Evolutionary conservation across 2,329 filamentous ascomycete genomes (phyloP).

Genomic region (Pseudogymnoascus sp.): DNA sequence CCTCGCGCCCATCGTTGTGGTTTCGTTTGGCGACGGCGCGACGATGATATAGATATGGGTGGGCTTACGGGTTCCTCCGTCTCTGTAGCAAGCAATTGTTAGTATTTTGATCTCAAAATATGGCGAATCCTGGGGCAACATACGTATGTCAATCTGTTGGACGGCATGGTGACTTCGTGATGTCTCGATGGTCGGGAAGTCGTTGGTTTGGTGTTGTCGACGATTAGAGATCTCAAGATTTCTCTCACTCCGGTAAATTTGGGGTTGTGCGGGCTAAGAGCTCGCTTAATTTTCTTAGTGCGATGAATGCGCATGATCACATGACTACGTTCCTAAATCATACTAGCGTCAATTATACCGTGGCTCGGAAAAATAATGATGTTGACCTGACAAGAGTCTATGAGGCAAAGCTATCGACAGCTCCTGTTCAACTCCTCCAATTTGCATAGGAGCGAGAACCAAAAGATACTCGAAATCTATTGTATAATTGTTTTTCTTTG

Average conservation of each 20-base stretch:
- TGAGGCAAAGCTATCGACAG: constrained; percentile 8
- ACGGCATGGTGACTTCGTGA: constrained; percentile 41
- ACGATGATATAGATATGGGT: constrained; percentile 27
- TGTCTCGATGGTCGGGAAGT: constrained; percentile 28
- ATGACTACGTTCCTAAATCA: background rate
- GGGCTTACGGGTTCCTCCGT: constrained; percentile 69
- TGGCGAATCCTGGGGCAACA: background rate
- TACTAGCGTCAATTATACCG: background rate
- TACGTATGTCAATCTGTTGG: constrained; percentile 40
- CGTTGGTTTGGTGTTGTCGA: constrained; percentile 35
- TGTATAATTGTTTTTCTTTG: constrained; percentile 8
- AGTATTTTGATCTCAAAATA: constrained; percentile 7
- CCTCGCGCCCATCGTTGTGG: background rate
- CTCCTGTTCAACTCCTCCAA: constrained; percentile 6
- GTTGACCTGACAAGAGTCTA: constrained; percentile 9
- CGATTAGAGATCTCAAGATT: constrained; percentile 10
- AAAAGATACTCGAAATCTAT: constrained; percentile 10
- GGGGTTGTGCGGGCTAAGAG: constrained; percentile 33
- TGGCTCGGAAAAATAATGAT: constrained; percentile 11
- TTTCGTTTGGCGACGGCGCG: background rate
- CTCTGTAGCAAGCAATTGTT: constrained; percentile 32
- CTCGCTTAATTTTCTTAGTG: constrained; percentile 10
- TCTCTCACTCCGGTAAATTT: constrained; percentile 24
- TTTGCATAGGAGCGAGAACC: constrained; percentile 1
- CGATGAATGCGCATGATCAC: constrained; percentile 4